Evolutionary conservation across 306 rosid genomes (phyloP).

Genomic region (Rosa lucieae): DNA sequence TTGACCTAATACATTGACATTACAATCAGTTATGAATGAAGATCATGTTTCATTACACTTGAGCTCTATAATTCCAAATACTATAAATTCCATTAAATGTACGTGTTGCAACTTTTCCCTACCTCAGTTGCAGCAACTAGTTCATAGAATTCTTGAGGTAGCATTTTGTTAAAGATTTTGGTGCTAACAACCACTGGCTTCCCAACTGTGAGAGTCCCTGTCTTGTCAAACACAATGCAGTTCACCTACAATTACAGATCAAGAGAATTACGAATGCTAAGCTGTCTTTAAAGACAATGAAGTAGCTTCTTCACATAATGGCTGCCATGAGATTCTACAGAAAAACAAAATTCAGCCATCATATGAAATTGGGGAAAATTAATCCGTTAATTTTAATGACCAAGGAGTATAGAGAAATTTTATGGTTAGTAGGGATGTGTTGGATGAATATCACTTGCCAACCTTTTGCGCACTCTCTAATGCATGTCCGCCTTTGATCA

Average conservation of each 20-base stretch:
- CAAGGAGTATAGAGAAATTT: background rate
- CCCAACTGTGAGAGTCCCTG: conserved; percentile 88
- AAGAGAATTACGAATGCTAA: background rate
- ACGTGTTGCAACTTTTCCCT: background rate
- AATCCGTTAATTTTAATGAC: background rate
- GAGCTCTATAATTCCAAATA: background rate
- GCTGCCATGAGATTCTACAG: background rate
- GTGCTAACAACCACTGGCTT: conserved; percentile 71
- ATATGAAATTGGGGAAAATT: background rate
- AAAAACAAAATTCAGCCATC: background rate
- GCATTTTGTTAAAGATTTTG: conserved; percentile 38
- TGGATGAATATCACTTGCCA: conserved; percentile 10
- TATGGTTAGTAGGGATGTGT: background rate
- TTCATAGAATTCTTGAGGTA: conserved; percentile 47
- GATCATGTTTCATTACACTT: background rate
- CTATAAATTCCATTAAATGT: background rate
- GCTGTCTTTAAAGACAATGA: background rate
- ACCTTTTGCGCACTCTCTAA: conserved; percentile 87
- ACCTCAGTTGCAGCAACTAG: conserved; percentile 82
- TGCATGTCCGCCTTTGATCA: conserved; percentile 90
- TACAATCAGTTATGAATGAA: background rate
- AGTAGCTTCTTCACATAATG: background rate
- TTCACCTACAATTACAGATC: conserved; percentile 48
- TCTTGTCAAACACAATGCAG: conserved; percentile 89
- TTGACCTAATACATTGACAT: conserved; percentile 56